Evolutionary conservation across 2,329 filamentous ascomycete genomes (phyloP), one percentile per base, ranked within the genome.

Genomic region (Metarhizium rileyi): DNA sequence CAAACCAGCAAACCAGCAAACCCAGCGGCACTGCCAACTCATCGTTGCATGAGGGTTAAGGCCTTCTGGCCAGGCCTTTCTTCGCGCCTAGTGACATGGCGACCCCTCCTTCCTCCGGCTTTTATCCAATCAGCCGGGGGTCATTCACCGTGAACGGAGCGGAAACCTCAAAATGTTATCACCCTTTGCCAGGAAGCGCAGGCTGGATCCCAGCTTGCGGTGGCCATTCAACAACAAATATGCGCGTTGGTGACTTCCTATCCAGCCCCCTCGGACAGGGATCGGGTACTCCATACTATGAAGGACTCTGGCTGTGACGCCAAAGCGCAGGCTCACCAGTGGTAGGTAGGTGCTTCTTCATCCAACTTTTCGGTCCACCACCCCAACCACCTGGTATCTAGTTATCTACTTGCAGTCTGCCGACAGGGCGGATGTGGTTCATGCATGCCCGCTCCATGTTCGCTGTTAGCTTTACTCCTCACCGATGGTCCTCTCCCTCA

Each of bases 21-120:
- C 49, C 52, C n/a, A 42, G 58, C 61, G 67, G 77, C 76, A 80
- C 68, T 86, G 83, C 81, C 83, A 86, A 79, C 83, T 82, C 83
- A 86, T 85, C 82, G 80, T 68, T 85, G 81, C 83, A 83, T 86
- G 75, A 75, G 72, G 68, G 67, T 67, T 67, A 67, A 67, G 65
- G 67, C 56, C 55, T 60, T 48, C 45, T 10, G 46, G 47, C 45
- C 47, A 41, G 49, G 44, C 49, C 45, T 22, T 10, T 23, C 46
- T 27, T 49, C 43, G 46, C 47, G 49, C 41, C 49, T 52, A 48
- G 47, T 35, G 46, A 35, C 38, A 41, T 48, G 26, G 50, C 51
- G 42, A 47, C 44, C 50, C 51, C 53, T 50, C 51, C 43, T 52
- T 23, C 18, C 12, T 28, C 30, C 7, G 44, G 26, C 22, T 9